These are phyloP conservation scores for Pleurotus djamor DNA, from an alignment of 768 basidiomycete genomes.

Conservation along the genomic window DNA sequence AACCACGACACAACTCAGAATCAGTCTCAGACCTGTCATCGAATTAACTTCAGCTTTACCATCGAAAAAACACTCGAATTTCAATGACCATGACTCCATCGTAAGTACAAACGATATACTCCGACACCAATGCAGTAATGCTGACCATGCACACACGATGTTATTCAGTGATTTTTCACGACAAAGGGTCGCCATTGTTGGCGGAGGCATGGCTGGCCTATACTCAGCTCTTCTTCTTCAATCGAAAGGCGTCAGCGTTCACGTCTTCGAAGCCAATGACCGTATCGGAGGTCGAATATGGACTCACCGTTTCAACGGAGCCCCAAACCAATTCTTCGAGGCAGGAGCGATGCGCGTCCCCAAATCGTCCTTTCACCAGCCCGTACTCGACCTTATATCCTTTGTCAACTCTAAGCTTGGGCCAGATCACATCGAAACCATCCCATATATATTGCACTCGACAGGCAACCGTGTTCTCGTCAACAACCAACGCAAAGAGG, in stretches of 20 bases:
- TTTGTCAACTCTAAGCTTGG: not conserved
- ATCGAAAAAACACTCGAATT: too few relatives aligned
- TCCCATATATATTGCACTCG: slow-evolving; percentile 2
- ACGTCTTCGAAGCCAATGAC: slow-evolving; percentile 6
- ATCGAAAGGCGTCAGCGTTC: not conserved
- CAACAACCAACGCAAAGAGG: not conserved
- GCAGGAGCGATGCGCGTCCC: slow-evolving; percentile 17
- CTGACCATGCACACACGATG: too few relatives aligned
- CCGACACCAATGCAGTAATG: too few relatives aligned
- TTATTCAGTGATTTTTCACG: too few relatives aligned
- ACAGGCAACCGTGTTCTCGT: slow-evolving; percentile 1
- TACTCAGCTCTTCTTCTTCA: slow-evolving; percentile 5
- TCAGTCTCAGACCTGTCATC: not conserved
- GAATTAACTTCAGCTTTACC: too few relatives aligned
- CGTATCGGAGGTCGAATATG: slow-evolving; percentile 14
- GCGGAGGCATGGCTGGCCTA: slow-evolving; percentile 3
- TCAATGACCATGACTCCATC: too few relatives aligned
- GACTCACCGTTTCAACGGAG: slow-evolving; percentile 11
- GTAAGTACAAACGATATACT: too few relatives aligned
- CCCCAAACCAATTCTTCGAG: slow-evolving; percentile 15
- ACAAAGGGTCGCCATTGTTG: not conserved
- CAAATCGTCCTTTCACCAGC: slow-evolving; percentile 2
- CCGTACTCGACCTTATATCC: slow-evolving; percentile 4
- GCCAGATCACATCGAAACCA: not conserved
- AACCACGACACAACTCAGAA: not conserved